These are phyloP conservation scores for Telfairia occidentalis DNA, from an alignment of 331 rosid species.

Conservation along the genomic window DNA sequence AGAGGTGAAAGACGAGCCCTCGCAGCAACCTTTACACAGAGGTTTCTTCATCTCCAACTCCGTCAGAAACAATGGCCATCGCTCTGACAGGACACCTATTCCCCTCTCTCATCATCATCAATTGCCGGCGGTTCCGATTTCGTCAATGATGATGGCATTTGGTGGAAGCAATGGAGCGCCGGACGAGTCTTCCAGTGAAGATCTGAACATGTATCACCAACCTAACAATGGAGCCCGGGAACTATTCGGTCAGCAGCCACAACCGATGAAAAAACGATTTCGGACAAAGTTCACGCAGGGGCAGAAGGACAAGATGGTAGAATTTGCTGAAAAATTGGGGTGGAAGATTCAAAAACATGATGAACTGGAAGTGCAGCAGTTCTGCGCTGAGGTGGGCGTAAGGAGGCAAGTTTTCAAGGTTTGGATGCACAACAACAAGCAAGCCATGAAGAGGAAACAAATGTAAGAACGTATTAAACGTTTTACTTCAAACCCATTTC, in stretches of 20 bases:
- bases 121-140: conserved; percentile 23
- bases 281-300: conserved; percentile 65
- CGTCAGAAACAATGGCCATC: conserved; percentile 5
- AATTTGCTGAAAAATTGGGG: conserved; percentile 66
- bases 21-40: neutral
- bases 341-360: conserved; percentile 94
- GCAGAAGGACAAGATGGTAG: conserved; percentile 83
- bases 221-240: conserved; percentile 20
- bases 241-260: conserved; percentile 19
- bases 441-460: conserved; percentile 61
- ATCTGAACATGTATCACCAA: conserved; percentile 43
- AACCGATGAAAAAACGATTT: conserved; percentile 49
- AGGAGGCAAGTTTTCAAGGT: conserved; percentile 78
- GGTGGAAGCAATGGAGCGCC: conserved; percentile 46
- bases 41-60: neutral
- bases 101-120: conserved; percentile 22
- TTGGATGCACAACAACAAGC: conserved; percentile 97
- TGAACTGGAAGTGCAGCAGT: conserved; percentile 70
- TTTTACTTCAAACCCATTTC: conserved; percentile 6
- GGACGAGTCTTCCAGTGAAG: conserved; percentile 81
- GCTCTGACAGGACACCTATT: neutral
- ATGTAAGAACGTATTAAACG: conserved; percentile 6
- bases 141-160: conserved; percentile 69
- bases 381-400: conserved; percentile 66
- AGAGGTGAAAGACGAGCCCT: conserved; percentile 36